Evolutionary conservation across 2,329 filamentous ascomycete genomes (phyloP).

Genomic region (Calonectria henricotiae): DNA sequence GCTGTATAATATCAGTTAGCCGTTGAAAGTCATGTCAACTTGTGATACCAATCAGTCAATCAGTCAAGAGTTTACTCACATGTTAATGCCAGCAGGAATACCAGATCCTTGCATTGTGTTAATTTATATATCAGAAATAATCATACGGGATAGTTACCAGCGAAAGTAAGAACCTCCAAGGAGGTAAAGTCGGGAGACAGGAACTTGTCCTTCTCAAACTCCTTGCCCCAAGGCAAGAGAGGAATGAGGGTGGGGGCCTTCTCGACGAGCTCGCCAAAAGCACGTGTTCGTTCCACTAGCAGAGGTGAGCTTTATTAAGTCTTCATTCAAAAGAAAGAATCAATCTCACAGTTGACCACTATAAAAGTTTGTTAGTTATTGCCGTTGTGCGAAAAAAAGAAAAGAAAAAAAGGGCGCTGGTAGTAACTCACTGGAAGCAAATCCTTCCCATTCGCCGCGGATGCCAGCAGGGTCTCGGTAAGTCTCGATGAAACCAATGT

Average conservation of each 20-base stretch:
- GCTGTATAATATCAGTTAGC: conserved; percentile 48
- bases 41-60: neutral
- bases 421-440: conserved; percentile 72
- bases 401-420: neutral
- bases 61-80: conserved; percentile 55
- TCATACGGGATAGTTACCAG: conserved; percentile 48
- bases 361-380: conserved; percentile 43
- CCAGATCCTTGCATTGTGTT: conserved; percentile 65
- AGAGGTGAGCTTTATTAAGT: conserved; percentile 21
- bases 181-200: conserved; percentile 96
- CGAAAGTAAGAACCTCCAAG: conserved; percentile 90
- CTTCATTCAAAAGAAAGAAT: neutral
- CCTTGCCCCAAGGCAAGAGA: conserved; percentile 87
- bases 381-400: neutral
- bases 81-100: conserved; percentile 80
- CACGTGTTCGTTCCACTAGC: conserved; percentile 83
- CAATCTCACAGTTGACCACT: conserved; percentile 77
- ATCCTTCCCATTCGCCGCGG: conserved; percentile 88
- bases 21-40: neutral
- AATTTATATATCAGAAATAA: conserved; percentile 26
- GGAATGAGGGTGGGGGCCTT: conserved; percentile 89
- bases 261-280: conserved; percentile 88
- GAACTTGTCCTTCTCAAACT: conserved; percentile 98
- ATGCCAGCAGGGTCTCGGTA: conserved; percentile 88
- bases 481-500: conserved; percentile 89